Conservation (phyloP, 257 asterid species). For the Leptodermis oblonga region DNA sequence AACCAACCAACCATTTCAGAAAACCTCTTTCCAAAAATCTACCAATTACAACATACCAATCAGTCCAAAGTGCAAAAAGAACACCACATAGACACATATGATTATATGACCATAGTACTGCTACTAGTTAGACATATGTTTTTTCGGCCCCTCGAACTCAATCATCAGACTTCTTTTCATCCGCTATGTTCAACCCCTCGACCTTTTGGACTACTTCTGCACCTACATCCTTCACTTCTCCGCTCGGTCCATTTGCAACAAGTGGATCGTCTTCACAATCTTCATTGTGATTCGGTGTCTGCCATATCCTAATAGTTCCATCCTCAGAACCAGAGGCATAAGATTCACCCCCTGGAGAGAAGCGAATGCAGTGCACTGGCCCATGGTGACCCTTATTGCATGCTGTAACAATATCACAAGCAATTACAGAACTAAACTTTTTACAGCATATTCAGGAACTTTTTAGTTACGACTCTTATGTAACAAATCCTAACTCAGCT, state of each 20-base stretch:
- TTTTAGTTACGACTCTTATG: no score
- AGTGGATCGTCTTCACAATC: conserved; percentile 39
- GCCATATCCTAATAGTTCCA: conserved; percentile 97
- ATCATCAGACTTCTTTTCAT: conserved; percentile 27
- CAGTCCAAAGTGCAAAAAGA: neutral
- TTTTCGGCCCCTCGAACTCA: conserved; percentile 27
- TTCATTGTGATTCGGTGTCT: conserved; percentile 41
- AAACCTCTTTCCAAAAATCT: neutral
- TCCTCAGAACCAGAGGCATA: conserved; percentile 97
- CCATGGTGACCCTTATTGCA: conserved; percentile 99
- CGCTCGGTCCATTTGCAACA: conserved; percentile 34
- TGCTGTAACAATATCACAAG: conserved; percentile 34
- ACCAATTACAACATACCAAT: conserved; percentile 10
- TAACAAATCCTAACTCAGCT: neutral
- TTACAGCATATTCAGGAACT: neutral
- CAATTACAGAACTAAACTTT: neutral
- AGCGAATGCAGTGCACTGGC: conserved; percentile 93
- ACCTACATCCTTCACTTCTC: conserved; percentile 38
- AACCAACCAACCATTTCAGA: neutral
- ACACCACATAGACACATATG: no score
- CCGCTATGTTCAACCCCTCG: conserved; percentile 41
- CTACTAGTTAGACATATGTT: conserved; percentile 18
- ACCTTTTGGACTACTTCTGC: conserved; percentile 49
- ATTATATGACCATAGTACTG: neutral
- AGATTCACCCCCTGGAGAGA: conserved; percentile 94